Percentiles rank a stretch among this genome's conserved stretches.
Conservation (phyloP, 2,329 filamentous ascomycete genomes). For the Trichoderma simmonsii region DNA sequence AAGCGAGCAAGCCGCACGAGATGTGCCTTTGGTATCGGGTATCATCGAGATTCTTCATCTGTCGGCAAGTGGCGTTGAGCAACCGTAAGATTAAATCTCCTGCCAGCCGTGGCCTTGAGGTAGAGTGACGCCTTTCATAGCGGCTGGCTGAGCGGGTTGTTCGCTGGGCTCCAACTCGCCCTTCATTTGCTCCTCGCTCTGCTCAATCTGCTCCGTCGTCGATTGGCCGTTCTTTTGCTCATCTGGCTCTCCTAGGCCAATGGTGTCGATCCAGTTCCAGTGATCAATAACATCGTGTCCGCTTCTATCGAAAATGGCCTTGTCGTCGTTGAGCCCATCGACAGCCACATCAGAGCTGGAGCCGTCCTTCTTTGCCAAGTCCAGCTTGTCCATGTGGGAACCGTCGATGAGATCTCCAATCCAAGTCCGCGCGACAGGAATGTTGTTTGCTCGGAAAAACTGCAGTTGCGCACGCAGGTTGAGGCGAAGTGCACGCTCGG, state of each 20-base stretch:
- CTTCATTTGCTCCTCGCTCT: conserved; percentile 36
- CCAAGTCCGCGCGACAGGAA: conserved; percentile 50
- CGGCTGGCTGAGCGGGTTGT: conserved; percentile 15
- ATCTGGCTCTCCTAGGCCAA: conserved; percentile 43
- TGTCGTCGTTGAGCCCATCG: conserved; percentile 46
- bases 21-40: neutral
- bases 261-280: conserved; percentile 54
- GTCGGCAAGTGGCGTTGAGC: neutral
- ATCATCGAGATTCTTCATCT: neutral
- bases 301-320: conserved; percentile 48
- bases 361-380: conserved; percentile 22
- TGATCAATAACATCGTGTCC: conserved; percentile 39
- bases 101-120: conserved; percentile 50
- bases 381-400: conserved; percentile 37
- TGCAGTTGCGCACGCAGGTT: conserved; percentile 59
- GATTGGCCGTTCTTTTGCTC: conserved; percentile 32
- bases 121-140: neutral
- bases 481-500: conserved; percentile 56
- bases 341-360: conserved; percentile 16
- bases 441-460: conserved; percentile 48
- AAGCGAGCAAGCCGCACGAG: neutral
- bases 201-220: conserved; percentile 32
- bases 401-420: conserved; percentile 50
- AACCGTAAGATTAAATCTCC: conserved; percentile 34
- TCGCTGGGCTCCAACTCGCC: conserved; percentile 36